These are phyloP conservation scores for Hypoxylon sp. DNA, from an alignment of 2,329 filamentous ascomycete genomes.

Conservation along the genomic window DNA sequence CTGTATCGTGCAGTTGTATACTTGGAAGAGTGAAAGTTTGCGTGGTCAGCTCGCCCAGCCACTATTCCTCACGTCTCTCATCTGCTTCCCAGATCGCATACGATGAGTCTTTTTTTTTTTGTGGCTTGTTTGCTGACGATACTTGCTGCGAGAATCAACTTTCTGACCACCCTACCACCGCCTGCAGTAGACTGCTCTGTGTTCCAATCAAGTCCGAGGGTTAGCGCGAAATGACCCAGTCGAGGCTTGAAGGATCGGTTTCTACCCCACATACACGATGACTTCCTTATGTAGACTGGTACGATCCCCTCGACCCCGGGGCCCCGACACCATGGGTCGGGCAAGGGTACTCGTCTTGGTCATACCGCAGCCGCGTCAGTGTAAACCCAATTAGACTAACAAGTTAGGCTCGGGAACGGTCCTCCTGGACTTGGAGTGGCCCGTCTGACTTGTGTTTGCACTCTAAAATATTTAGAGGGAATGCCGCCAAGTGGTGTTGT, in stretches of 20 bases:
- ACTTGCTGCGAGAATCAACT: not conserved
- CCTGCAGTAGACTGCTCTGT: not conserved
- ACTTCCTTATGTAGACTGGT: constrained; percentile 11
- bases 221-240: constrained; percentile 6
- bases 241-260: constrained; percentile 9
- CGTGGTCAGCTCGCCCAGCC: not conserved
- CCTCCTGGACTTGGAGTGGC: constrained; percentile 23
- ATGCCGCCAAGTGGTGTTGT: constrained; percentile 10
- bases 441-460: constrained; percentile 26
- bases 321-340: constrained; percentile 23
- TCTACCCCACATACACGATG: constrained; percentile 11
- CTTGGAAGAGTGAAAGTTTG: no score
- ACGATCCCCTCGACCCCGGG: constrained; percentile 23
- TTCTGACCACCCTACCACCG: constrained; percentile 14
- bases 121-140: not conserved
- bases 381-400: constrained; percentile 30
- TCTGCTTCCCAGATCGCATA: not conserved
- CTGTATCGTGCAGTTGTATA: constrained; percentile 5
- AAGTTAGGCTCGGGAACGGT: constrained; percentile 28
- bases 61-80: not conserved
- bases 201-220: constrained; percentile 17
- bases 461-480: constrained; percentile 13
- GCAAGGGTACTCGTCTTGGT: constrained; percentile 15
- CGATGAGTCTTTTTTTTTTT: not conserved
- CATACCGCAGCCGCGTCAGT: constrained; percentile 15